These are phyloP conservation scores for Candida dajiaensis DNA, from an alignment of 805 yeast species.

Conservation along the genomic window DNA sequence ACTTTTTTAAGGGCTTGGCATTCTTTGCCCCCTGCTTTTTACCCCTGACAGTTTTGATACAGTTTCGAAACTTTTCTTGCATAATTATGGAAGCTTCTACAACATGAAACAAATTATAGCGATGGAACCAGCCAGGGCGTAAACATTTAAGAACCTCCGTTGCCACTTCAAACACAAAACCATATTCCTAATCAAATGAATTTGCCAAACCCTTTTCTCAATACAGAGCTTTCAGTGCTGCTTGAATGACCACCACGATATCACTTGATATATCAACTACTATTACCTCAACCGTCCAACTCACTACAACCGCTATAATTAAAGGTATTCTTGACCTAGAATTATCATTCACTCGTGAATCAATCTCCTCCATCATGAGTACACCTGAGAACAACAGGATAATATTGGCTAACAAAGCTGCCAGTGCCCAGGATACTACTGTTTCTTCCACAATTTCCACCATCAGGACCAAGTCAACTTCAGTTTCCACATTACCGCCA, in stretches of 20 bases:
- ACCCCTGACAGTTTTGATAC: neutral
- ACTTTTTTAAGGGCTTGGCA: neutral
- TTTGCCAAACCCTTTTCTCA: no score
- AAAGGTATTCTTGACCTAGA: neutral
- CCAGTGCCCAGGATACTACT: neutral
- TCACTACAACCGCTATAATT: neutral
- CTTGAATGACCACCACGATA: neutral
- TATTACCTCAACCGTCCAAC: neutral
- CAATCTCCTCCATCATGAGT: neutral
- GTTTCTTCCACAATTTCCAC: neutral
- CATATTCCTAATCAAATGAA: no score
- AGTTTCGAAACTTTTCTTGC: neutral
- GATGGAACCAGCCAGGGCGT: neutral
- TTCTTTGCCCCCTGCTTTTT: neutral
- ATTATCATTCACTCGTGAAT: neutral
- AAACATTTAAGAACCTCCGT: neutral
- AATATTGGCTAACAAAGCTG: neutral
- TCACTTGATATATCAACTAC: constrained; percentile 1
- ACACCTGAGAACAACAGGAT: neutral
- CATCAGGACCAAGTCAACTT: neutral
- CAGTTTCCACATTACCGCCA: neutral
- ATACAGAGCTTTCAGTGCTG: neutral
- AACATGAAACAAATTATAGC: neutral
- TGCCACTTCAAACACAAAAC: neutral
- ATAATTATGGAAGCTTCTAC: neutral